Base-by-base conservation (phyloP, 2,329 filamentous ascomycete species). In the Capronia epimyces region DNA sequence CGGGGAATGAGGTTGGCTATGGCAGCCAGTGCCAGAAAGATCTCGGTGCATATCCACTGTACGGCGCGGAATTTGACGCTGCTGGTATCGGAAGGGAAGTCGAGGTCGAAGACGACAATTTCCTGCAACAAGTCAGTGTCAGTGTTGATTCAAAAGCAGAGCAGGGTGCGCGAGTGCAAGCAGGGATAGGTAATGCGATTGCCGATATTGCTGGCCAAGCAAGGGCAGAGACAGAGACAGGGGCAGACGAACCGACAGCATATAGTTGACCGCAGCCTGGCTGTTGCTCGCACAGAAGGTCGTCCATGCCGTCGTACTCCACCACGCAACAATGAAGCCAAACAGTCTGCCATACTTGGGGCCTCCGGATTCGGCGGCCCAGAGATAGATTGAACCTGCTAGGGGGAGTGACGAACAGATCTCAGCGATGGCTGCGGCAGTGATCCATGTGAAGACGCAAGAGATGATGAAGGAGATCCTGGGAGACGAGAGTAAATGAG, bases 11-110 rank as follows among this genome's bases (percentile, higher is more conserved):
- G 73, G 55, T 78, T 78, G 54, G 75, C 64, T 1, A 77, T 60
- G 1, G 71, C 71, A 13, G 75, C 75, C n/a, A 76, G 51, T 2
- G 72, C 75, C 1, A 79, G 68, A 44, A 79, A 60, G 1, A 77
- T 53, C 57, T 79, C 76, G 1, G 78, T 75, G 46, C 75, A 75
- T 22, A 80, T 79, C 79, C 79, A 82, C 62, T 82, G 79, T 0
- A 82, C 75, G 3, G 78, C 77, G 13, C 79, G 73, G 58, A 82
- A 82, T 15, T 36, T 36, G 32, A 36, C 32, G 16, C 32, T 36
- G 16, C n/a, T 15, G 5, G 32, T 18, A 36, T 36, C 32, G 4
- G 6, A n/a, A 13, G 32, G 32, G n/a, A 36, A 36, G 32, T 36
- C 32, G 6, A 36, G 6, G n/a, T 36, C n/a, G n/a, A 36, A 36